phyloP scores from a whole-genome alignment of 2,329 filamentous ascomycete genomes.

The Penicillium sp. region DNA sequence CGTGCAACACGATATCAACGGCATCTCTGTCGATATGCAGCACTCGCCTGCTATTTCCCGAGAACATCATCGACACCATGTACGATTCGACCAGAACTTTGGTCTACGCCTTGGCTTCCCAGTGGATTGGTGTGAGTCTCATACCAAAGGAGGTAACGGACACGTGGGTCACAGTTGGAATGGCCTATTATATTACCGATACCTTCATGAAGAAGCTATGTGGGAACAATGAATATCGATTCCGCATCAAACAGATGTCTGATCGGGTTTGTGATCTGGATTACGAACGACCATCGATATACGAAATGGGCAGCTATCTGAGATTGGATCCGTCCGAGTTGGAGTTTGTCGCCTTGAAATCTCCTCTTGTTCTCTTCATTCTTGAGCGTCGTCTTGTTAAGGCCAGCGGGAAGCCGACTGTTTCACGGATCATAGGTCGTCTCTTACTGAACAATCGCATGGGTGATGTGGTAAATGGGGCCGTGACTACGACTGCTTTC shows the following conservation, averaged over 20 bases:
- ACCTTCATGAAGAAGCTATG: constrained; percentile 85
- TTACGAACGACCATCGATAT: constrained; percentile 74
- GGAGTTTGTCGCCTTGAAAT: constrained; percentile 88
- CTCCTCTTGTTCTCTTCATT: constrained; percentile 86
- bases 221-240: constrained; percentile 92
- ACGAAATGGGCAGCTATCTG: constrained; percentile 72
- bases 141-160: constrained; percentile 77
- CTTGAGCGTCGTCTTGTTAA: constrained; percentile 89
- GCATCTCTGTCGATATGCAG: constrained; percentile 86
- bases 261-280: constrained; percentile 81
- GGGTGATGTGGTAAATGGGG: constrained; percentile 66
- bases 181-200: constrained; percentile 93
- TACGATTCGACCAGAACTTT: constrained; percentile 76
- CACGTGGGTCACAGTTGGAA: constrained; percentile 83
- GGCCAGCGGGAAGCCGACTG: constrained; percentile 75
- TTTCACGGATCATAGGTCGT: constrained; percentile 79
- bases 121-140: constrained; percentile 93
- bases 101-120: constrained; percentile 78
- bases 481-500: constrained; percentile 73
- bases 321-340: constrained; percentile 79
- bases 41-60: constrained; percentile 76
- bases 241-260: constrained; percentile 77
- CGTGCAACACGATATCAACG: constrained; percentile 68
- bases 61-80: constrained; percentile 79
- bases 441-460: constrained; percentile 83